phyloP scores from a whole-genome alignment of 75 land plant genomes.

The Picea sitchensis region DNA sequence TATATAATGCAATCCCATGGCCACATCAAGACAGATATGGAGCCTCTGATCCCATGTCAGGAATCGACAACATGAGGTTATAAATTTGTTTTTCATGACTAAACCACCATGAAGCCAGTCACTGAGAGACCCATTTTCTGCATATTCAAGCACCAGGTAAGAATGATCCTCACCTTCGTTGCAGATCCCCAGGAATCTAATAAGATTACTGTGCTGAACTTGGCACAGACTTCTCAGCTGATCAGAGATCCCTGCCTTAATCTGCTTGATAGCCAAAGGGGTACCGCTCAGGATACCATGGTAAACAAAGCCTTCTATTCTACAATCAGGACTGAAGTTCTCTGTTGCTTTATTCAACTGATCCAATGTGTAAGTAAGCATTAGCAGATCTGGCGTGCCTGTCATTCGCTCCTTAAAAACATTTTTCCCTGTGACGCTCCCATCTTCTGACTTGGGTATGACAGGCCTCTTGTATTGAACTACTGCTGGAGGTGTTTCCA shows the following conservation, averaged over 20 bases:
- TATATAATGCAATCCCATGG: conserved; percentile 77
- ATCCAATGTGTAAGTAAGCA: conserved; percentile 25
- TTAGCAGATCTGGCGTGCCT: not conserved
- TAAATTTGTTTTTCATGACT: conserved; percentile 17
- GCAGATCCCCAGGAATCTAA: conserved; percentile 56
- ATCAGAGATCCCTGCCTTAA: conserved; percentile 46
- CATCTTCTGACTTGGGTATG: not conserved
- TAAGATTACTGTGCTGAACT: conserved; percentile 56
- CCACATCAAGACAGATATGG: conserved; percentile 74
- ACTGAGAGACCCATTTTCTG: conserved; percentile 74
- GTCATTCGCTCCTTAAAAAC: not conserved
- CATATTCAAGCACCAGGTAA: conserved; percentile 70
- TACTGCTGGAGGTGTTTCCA: not conserved
- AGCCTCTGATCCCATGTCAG: conserved; percentile 67
- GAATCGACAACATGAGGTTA: conserved; percentile 15
- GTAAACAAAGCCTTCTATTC: conserved; percentile 65
- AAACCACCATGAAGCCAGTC: conserved; percentile 40
- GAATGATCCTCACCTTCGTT: conserved; percentile 24
- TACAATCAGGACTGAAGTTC: conserved; percentile 38
- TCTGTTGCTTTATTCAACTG: conserved; percentile 63
- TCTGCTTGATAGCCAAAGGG: conserved; percentile 56
- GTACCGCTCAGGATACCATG: conserved; percentile 35
- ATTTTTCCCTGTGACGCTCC: not conserved
- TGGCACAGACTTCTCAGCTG: conserved; percentile 57
- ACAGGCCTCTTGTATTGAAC: not conserved